phyloP scores from a whole-genome alignment of 1,139 yeast genomes.

The Yamadazyma buinensis region DNA sequence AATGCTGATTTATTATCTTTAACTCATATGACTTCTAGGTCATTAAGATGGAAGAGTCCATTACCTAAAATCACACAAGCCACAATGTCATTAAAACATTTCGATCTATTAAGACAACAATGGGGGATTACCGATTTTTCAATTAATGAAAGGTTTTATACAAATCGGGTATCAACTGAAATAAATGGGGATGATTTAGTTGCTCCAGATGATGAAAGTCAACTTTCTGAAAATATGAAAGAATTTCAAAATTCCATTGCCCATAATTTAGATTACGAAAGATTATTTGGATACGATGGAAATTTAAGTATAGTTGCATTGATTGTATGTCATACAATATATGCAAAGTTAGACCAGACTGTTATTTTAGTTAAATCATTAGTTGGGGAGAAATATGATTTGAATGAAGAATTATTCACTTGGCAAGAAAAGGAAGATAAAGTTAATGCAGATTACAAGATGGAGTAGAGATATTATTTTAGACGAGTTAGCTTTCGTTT shows the following conservation, averaged over 20 bases:
- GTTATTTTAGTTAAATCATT: conserved; percentile 29
- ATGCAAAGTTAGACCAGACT: conserved; percentile 29
- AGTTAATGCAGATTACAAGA: conserved; percentile 2
- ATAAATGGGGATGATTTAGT: neutral
- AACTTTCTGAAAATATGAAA: neutral
- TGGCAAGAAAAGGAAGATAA: neutral
- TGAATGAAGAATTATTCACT: conserved; percentile 6
- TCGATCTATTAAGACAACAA: conserved; percentile 25
- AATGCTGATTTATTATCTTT: conserved; percentile 30
- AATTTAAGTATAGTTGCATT: conserved; percentile 28
- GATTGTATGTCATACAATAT: conserved; percentile 29
- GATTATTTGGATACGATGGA: conserved; percentile 32
- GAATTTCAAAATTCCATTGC: conserved; percentile 16
- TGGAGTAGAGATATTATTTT: conserved; percentile 3
- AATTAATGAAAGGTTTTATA: conserved; percentile 26
- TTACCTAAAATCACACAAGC: conserved; percentile 35
- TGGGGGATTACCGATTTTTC: conserved; percentile 28
- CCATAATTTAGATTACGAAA: conserved; percentile 23
- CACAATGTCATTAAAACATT: conserved; percentile 29
- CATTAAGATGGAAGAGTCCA: conserved; percentile 23
- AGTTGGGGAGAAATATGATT: conserved; percentile 36
- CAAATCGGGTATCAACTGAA: neutral
- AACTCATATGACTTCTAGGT: conserved; percentile 31
- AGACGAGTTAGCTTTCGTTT: neutral
- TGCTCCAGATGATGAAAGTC: conserved; percentile 1